Evolutionary conservation across 176 grass and related monocot species (phyloP).

Genomic region (Cenchrus americanus): DNA sequence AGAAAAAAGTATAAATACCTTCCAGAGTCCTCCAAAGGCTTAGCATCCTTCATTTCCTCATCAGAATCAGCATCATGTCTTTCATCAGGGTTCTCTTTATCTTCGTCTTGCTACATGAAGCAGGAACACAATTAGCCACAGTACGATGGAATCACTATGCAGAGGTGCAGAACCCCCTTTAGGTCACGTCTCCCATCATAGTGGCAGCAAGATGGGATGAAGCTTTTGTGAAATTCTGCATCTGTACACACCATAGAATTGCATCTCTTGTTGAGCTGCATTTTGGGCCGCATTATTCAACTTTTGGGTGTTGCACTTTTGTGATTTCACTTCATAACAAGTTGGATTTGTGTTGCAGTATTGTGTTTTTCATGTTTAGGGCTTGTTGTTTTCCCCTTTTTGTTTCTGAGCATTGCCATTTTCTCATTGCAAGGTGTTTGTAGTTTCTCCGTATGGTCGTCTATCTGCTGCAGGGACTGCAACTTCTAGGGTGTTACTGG

Average conservation of each 20-base stretch:
- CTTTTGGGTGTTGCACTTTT: not conserved
- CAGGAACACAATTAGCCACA: slow-evolving; percentile 28
- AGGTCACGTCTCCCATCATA: not conserved
- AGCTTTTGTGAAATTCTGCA: not conserved
- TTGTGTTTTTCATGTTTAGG: not conserved
- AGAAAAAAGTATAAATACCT: slow-evolving; percentile 52
- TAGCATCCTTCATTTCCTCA: slow-evolving; percentile 70
- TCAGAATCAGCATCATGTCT: slow-evolving; percentile 71
- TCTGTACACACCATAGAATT: not conserved
- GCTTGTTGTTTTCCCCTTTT: not conserved
- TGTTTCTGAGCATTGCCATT: not conserved
- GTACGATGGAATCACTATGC: slow-evolving; percentile 14
- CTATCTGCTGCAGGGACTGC: not conserved
- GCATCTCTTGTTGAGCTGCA: not conserved
- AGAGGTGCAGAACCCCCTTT: not conserved
- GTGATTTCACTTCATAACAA: not conserved
- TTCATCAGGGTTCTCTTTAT: slow-evolving; percentile 81
- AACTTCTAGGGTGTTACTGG: not conserved
- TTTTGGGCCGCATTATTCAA: not conserved
- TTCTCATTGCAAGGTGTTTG: not conserved
- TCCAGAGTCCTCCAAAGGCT: slow-evolving; percentile 58
- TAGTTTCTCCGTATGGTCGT: not conserved
- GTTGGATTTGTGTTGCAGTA: not conserved
- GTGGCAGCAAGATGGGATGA: slow-evolving; percentile 12
- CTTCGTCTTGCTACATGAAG: slow-evolving; percentile 81